These are phyloP conservation scores for Cenchrus americanus DNA, from an alignment of 176 grass and related monocot species.

Conservation along the genomic window DNA sequence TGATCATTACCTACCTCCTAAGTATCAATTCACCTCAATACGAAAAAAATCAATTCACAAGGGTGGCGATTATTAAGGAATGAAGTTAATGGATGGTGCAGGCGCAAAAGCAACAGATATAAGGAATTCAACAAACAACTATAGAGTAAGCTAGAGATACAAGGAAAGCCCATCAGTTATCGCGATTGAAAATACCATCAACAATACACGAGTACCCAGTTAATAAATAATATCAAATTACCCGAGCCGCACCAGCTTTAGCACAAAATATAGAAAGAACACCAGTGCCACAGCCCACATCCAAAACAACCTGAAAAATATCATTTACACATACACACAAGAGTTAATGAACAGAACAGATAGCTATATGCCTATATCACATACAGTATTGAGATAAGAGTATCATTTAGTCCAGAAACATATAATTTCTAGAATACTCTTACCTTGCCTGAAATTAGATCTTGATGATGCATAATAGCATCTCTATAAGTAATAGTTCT, in stretches of 20 bases:
- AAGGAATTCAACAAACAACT: background rate
- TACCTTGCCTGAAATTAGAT: constrained; percentile 94
- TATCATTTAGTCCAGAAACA: constrained; percentile 27
- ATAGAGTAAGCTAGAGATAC: background rate
- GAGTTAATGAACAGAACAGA: constrained; percentile 9
- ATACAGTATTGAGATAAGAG: constrained; percentile 29
- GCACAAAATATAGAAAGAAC: constrained; percentile 98
- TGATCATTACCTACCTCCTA: background rate
- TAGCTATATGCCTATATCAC: background rate
- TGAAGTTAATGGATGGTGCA: background rate
- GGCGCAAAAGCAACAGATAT: background rate
- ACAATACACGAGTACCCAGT: background rate
- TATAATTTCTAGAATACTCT: constrained; percentile 20
- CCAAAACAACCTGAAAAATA: constrained; percentile 83
- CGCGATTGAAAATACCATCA: constrained; percentile 7
- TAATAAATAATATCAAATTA: constrained; percentile 53
- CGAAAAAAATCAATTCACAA: background rate
- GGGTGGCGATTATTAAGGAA: background rate
- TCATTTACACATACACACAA: constrained; percentile 26
- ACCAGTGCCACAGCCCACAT: constrained; percentile 96
- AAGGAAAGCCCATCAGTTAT: constrained; percentile 7
- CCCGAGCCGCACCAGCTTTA: constrained; percentile 85
- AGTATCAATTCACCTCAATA: background rate
- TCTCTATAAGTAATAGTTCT: constrained; percentile 83
- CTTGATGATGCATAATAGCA: constrained; percentile 85